Evolutionary conservation across 257 asterid genomes (phyloP), one percentile per base, ranked within the genome.

Genomic region (Fraxinus excelsior): DNA sequence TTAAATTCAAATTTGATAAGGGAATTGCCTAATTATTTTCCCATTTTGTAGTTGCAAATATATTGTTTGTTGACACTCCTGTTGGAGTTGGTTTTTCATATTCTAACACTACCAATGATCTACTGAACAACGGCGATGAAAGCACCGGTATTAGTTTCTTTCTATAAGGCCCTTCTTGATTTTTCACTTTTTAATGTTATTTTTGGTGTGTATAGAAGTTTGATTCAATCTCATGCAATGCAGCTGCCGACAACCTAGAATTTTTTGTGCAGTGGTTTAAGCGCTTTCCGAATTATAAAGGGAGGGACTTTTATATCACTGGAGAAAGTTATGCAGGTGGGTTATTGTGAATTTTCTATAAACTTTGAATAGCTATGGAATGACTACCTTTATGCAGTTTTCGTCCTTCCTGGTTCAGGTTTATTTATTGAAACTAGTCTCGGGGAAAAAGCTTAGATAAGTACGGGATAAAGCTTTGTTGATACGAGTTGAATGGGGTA

Each of bases 291-390:
- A 92, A 90, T 80, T 95, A 90, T 84, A 90, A 78, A 86, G 96
- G 88, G 78, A 88, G 90, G 16, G 99, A 93, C 23, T 88, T 95
- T 87, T 95, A 90, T 76, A 75, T 93, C 40, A 34, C 91, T 34
- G 98, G 99, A 83, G 99, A 95, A 82, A 93, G 98, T 84, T 95
- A 95, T 78, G 98, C 97, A 68, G 98, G 98, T 94, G 81, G 53
- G 84, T 76, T 19, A 46, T 72, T 73, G 42, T 76, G 35, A 21
- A 38, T 74, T 67, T 75, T 56, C 71, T 58, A 70, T 7, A 19
- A 5, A 26, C 23, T 1, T 60, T 21, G 67, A 25, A 25, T 42
- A 18, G 58, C 56, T 34, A 34, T 28, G 23, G 21, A 53, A 16
- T 64, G 66, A 26, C 23, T 60, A 37, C 66, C 37, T 70, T 73